Base-by-base conservation (phyloP, 2,329 filamentous ascomycete genomes). In the Mollisia scopiformis region DNA sequence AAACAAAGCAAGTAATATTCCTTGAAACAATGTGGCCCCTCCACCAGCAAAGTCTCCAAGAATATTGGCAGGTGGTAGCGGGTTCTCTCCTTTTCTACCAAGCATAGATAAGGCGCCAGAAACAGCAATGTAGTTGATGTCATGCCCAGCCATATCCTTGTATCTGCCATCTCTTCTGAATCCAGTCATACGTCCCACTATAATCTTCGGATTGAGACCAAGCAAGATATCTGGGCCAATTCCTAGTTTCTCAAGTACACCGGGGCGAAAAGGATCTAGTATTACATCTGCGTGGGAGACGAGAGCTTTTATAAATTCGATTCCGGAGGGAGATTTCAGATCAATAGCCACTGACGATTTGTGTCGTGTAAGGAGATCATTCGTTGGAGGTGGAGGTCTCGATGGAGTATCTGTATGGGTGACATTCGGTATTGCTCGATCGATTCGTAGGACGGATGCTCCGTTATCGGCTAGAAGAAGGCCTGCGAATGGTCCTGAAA, bases 121-220 rank as follows among this genome's bases (percentile, higher is more conserved):
- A 0, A 97, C 91, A 52, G 93, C 92, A 43, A 98, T 88, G 76
- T 98, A 98, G 73, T 98, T 97, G 75, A 97, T 97, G 74, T 97
- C 93, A 73, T 97, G 93, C 47, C 93, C 93, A 0, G 93, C 93
- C 93, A 97, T 97, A 70, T 84, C 78, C 51, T 84, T 85, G 77
- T 97, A 98, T 69, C 87, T 88, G 0, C 93, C 94, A 76, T 96
- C 92, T 39, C 93, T 83, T 13, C 94, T 83, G 75, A 97, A 98
- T 0, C 94, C 94, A 2, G 93, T 95, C 84, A 98, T 89, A 41
- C 94, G 88, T 7, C 85, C 92, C 59, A 96, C 87, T 57, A 98
- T 86, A 2, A 98, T 78, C 0, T 88, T 81, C 11, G 88, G 89
- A 75, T 97, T 97, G 19, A 84, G 72, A 25, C 77, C 79, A 28